A percentile compares a stretch with the other conserved stretches of the same genome.
phyloP scores from a whole-genome alignment of 306 rosid genomes.

The cucumber (Cucumis sativus) region DNA sequence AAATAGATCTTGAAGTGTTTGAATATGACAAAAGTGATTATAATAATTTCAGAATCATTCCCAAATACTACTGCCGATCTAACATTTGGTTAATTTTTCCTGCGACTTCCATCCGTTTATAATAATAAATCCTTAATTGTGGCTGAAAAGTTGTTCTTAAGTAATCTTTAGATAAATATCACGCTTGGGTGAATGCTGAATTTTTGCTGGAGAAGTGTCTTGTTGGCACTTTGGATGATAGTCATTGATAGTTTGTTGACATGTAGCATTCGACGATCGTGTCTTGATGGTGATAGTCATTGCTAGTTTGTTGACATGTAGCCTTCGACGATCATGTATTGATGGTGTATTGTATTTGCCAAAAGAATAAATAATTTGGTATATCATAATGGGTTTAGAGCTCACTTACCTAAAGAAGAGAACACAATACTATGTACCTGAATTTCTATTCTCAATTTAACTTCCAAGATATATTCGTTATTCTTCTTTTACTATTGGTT shows the following conservation, averaged over 20 bases:
- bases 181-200: conserved; percentile 91
- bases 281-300: not conserved
- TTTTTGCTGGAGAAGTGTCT: conserved; percentile 83
- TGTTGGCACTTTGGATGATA: conserved; percentile 56
- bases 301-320: not conserved
- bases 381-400: not conserved
- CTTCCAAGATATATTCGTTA: not conserved
- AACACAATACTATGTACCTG: not conserved
- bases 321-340: not conserved
- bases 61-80: not conserved
- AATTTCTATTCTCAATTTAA: not conserved
- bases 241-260: conserved; percentile 8
- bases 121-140: not conserved
- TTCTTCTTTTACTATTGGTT: not conserved
- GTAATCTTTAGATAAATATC: conserved; percentile 58
- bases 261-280: not conserved
- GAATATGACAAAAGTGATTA: too few relatives aligned
- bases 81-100: not conserved
- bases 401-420: not conserved
- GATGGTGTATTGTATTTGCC: not conserved
- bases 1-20: too few relatives aligned
- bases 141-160: not conserved
- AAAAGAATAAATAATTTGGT: not conserved
- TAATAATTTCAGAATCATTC: too few relatives aligned
- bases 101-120: not conserved